Base-by-base conservation (phyloP, 1,139 yeast species). In the Kurtzmaniella quercitrusa region DNA sequence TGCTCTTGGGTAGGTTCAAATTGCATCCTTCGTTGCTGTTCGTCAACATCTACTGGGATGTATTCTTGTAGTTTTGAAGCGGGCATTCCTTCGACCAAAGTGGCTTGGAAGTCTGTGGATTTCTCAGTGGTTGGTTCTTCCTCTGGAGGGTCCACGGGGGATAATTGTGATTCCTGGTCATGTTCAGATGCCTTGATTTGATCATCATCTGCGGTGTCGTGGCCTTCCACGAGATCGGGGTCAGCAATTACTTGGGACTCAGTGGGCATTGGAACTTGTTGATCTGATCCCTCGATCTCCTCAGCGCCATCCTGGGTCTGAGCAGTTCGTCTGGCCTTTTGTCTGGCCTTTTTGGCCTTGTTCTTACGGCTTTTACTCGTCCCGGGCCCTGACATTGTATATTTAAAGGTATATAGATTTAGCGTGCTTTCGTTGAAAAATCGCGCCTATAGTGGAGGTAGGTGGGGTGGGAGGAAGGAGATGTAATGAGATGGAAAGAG, bases 71-170 rank as follows among this genome's bases (percentile, higher is more conserved):
- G 40, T 34, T 53, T 51, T 15, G 51, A 48, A 3, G 48, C 42
- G 12, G 48, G 48, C 29, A 50, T 47, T 37, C 48, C 55, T 17
- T 46, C 52, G n/a, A 52, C 42, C 45, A 53, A 47, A 8, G 55
- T 53, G 14, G 44, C 33, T 15, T 52, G n/a, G 14, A 27, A 27
- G 31, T 27, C 31, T 50, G 36, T 15, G 16, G 12, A 15, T 5
- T 31, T 17, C 18, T 12, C 18, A 6, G 16, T 10, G 4, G 36
- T 16, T 3, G 16, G 4, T 9, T 6, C 36, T 31, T 31, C 11
- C n/a, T 27, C 33, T 5, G 15, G 9, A 14, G 12, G 15, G 5
- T 27, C 33, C n/a, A 11, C 12, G 5, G 33, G 6, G 15, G n/a
- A 11, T 12, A 27, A 3, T 27, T 11, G 15, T 11, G 16, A 6